phyloP scores from a whole-genome alignment of 2,329 filamentous ascomycete genomes.

The Cladosporium phlei region DNA sequence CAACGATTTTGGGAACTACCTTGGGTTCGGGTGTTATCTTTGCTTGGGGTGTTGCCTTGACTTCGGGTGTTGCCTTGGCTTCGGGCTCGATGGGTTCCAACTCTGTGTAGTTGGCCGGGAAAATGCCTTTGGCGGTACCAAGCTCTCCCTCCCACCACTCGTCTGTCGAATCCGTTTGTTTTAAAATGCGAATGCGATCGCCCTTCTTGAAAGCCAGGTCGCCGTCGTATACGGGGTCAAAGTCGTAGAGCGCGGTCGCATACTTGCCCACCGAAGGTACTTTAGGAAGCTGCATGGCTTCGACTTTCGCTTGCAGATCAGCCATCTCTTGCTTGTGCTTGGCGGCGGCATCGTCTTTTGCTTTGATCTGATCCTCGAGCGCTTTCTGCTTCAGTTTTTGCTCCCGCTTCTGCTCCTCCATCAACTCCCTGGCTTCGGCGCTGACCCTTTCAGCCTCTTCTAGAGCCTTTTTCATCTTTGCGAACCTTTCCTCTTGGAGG shows the following conservation, averaged over 20 bases:
- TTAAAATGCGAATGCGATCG: conserved; percentile 69
- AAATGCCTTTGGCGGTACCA: neutral
- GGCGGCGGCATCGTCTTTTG: conserved; percentile 6
- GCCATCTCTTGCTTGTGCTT: conserved; percentile 8
- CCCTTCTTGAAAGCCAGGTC: conserved; percentile 73
- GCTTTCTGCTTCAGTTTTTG: conserved; percentile 2
- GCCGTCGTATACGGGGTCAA: conserved; percentile 62
- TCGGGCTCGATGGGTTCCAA: neutral
- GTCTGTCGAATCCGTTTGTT: conserved; percentile 72
- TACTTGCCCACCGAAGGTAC: conserved; percentile 33
- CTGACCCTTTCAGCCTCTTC: conserved; percentile 10
- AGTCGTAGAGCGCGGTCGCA: conserved; percentile 68
- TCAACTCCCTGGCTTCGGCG: conserved; percentile 4
- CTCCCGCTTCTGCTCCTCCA: conserved; percentile 2
- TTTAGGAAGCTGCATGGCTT: conserved; percentile 2
- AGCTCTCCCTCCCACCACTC: conserved; percentile 47
- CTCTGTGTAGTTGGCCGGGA: conserved; percentile 7
- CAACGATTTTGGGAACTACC: conserved; percentile 3
- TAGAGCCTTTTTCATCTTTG: conserved; percentile 9
- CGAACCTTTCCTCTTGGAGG: conserved; percentile 9
- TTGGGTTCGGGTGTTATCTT: conserved; percentile 41
- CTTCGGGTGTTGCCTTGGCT: conserved; percentile 42
- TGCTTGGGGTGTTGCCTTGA: conserved; percentile 6
- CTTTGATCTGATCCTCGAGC: conserved; percentile 5
- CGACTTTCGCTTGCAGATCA: conserved; percentile 2